These are phyloP conservation scores for Niebla homalea DNA, from an alignment of 495 filamentous ascomycete genomes.

Conservation along the genomic window DNA sequence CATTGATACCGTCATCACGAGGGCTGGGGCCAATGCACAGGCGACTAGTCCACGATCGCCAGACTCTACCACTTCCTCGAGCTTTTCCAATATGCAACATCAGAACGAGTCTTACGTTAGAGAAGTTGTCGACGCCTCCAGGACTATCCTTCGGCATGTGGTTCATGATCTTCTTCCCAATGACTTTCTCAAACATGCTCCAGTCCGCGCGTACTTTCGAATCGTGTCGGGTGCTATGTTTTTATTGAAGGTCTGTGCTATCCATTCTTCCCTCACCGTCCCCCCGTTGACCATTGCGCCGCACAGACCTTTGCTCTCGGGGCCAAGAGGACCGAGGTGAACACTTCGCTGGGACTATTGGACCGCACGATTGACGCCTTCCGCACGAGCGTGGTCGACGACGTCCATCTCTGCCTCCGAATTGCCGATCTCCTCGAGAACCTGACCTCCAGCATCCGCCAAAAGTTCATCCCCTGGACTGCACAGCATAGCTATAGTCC, in stretches of 20 bases:
- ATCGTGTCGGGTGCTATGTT: conserved; percentile 94
- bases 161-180: conserved; percentile 70
- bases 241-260: conserved; percentile 50
- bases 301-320: conserved; percentile 79
- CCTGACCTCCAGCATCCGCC: conserved; percentile 58
- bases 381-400: conserved; percentile 77
- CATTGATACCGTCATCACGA: conserved; percentile 78
- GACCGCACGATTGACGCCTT: conserved; percentile 69
- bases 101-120: conserved; percentile 63
- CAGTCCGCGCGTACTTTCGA: conserved; percentile 86
- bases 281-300: conserved; percentile 5
- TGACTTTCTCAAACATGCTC: conserved; percentile 79
- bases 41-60: conserved; percentile 27
- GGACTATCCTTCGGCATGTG: conserved; percentile 69
- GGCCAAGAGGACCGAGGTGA: conserved; percentile 77
- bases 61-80: conserved; percentile 32
- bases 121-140: conserved; percentile 77
- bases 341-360: conserved; percentile 66
- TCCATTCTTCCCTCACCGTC: not conserved
- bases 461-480: conserved; percentile 53
- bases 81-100: conserved; percentile 41
- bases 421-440: conserved; percentile 87
- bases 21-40: conserved; percentile 34
- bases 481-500: conserved; percentile 6
- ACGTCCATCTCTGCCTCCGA: conserved; percentile 86